Conservation (phyloP, 164 flowering plant genomes). For the Umbellularia californica region DNA sequence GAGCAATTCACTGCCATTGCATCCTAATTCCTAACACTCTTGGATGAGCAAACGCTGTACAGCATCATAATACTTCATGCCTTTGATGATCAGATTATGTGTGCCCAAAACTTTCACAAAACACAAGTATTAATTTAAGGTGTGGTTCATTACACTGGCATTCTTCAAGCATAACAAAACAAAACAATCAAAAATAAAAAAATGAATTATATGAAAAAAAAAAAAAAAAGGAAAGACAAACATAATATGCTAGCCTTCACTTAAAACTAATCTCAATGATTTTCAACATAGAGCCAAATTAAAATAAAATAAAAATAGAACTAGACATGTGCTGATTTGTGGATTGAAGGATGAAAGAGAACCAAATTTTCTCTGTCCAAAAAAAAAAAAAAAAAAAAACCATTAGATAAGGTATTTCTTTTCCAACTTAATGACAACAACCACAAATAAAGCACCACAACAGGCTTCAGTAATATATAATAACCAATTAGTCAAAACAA, state of each 20-base stretch:
- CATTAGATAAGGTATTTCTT: neutral
- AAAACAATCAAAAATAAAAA: too few species aligned
- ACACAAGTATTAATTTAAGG: too few species aligned
- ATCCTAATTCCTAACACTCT: too few species aligned
- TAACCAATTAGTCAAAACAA: neutral
- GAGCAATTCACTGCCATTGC: too few species aligned
- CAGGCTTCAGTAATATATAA: neutral
- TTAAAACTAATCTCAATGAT: neutral
- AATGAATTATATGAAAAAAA: too few species aligned
- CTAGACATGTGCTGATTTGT: neutral
- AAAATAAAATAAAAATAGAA: neutral
- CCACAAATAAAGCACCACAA: neutral
- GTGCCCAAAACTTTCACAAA: too few species aligned
- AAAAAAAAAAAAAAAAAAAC: neutral
- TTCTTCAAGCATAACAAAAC: neutral
- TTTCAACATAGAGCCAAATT: neutral
- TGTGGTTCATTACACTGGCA: neutral
- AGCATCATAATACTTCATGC: too few species aligned
- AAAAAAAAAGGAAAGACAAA: too few species aligned
- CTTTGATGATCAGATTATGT: too few species aligned
- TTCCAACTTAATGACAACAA: constrained; percentile 1
- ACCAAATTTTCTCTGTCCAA: neutral
- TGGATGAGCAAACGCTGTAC: too few species aligned
- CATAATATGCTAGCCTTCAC: too few species aligned
- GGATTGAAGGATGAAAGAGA: neutral